Conservation (phyloP, 306 rosid species). For the Myrica gale region DNA sequence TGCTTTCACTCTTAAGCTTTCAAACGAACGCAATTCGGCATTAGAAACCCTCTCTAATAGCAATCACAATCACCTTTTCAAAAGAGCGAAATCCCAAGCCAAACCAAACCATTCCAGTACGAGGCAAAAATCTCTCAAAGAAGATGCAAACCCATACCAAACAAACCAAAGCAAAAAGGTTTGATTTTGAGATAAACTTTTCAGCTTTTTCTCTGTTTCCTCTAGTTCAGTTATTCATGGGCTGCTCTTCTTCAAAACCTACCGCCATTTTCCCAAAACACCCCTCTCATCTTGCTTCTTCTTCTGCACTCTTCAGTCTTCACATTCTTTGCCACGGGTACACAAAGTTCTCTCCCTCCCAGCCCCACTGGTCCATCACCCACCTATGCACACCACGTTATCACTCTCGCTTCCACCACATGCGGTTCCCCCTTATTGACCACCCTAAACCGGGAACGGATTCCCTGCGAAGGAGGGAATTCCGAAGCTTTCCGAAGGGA, state of each 20-base stretch:
- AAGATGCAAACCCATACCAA: neutral
- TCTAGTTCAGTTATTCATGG: constrained; percentile 46
- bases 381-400: constrained; percentile 79
- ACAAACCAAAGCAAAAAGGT: neutral
- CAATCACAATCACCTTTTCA: neutral
- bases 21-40: neutral
- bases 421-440: constrained; percentile 60
- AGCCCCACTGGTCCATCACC: constrained; percentile 81
- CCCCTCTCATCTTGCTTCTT: constrained; percentile 28
- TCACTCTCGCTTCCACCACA: constrained; percentile 84
- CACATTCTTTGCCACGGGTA: constrained; percentile 47
- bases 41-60: neutral
- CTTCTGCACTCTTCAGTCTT: constrained; percentile 37
- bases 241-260: constrained; percentile 82
- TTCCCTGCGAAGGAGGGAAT: too few relatives aligned
- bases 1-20: neutral
- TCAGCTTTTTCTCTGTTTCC: neutral
- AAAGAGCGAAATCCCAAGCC: neutral
- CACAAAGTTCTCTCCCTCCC: too few relatives aligned
- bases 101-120: neutral
- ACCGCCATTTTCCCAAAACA: constrained; percentile 37
- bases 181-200: neutral
- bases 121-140: neutral
- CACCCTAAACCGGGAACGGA: constrained; percentile 6
- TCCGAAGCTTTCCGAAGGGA: too few relatives aligned